Conservation (phyloP, 345 rosid genomes). For the Aethionema arabicum region DNA sequence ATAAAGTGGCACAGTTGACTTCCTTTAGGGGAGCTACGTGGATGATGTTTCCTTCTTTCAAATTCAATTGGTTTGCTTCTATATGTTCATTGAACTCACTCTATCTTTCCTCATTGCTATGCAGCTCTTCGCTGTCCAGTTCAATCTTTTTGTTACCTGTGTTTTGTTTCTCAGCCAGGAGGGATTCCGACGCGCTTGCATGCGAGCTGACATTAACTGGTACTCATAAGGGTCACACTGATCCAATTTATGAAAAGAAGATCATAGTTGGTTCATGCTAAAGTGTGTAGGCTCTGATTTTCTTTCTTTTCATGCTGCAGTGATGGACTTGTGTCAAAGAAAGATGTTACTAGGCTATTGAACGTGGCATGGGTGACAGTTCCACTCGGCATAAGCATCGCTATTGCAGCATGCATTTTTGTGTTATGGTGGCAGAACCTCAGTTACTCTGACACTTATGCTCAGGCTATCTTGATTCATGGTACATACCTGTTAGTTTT, state of each 20-base stretch:
- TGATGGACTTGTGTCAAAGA: slow-evolving; percentile 45
- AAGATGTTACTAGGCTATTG: slow-evolving; percentile 48
- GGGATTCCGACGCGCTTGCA: slow-evolving; percentile 87
- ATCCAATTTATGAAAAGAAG: background rate
- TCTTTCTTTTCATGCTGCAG: slow-evolving; percentile 42
- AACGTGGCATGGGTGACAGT: slow-evolving; percentile 85
- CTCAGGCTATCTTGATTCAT: slow-evolving; percentile 76
- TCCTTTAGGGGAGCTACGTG: background rate
- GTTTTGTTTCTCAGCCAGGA: slow-evolving; percentile 91
- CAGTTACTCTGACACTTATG: slow-evolving; percentile 57
- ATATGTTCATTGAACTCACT: background rate
- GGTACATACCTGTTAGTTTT: slow-evolving; percentile 43
- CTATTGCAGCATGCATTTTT: slow-evolving; percentile 49
- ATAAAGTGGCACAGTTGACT: background rate
- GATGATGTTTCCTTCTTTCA: slow-evolving; percentile 7
- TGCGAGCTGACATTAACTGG: slow-evolving; percentile 80
- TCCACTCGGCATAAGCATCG: slow-evolving; percentile 64
- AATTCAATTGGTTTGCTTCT: background rate
- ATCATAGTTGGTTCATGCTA: background rate
- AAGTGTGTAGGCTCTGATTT: background rate
- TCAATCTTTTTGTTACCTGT: slow-evolving; percentile 80
- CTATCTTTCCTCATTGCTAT: slow-evolving; percentile 19
- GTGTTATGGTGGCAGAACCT: slow-evolving; percentile 91
- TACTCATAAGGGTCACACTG: slow-evolving; percentile 24
- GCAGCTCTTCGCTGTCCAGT: slow-evolving; percentile 87